Evolutionary conservation across 116 monocot species (phyloP).

Genomic region (Zostera marina): DNA sequence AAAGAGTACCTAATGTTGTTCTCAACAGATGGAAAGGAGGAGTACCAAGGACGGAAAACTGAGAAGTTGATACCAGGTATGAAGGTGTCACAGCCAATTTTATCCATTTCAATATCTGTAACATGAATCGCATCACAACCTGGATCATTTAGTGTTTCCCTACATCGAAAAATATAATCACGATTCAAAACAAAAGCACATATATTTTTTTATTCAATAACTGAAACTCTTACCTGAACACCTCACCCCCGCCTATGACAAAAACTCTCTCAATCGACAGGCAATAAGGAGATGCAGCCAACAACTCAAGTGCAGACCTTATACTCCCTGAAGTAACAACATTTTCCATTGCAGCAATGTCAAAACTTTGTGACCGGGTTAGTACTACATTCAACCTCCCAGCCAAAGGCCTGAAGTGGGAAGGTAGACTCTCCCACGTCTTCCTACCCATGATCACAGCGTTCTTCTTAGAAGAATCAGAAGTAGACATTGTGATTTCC

Average conservation of each 20-base stretch:
- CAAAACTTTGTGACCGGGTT: conserved; percentile 80
- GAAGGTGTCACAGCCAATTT: conserved; percentile 80
- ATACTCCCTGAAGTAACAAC: conserved; percentile 74
- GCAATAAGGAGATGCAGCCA: conserved; percentile 70
- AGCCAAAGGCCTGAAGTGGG: conserved; percentile 47
- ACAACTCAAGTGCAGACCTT: conserved; percentile 56
- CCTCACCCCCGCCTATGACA: conserved; percentile 85
- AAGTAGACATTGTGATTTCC: conserved; percentile 47
- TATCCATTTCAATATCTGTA: conserved; percentile 52
- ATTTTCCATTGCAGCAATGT: conserved; percentile 61
- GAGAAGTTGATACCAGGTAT: conserved; percentile 59
- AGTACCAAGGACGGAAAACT: conserved; percentile 78
- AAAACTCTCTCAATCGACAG: conserved; percentile 78
- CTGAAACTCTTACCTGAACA: conserved; percentile 46
- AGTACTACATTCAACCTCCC: conserved; percentile 82
- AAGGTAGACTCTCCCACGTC: conserved; percentile 90
- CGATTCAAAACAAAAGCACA: no score
- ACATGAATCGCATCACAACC: conserved; percentile 83
- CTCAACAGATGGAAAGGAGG: conserved; percentile 65
- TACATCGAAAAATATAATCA: conserved; percentile 16
- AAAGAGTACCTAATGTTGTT: conserved; percentile 61
- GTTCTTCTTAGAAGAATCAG: conserved; percentile 77
- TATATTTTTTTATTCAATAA: neutral
- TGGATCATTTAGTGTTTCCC: conserved; percentile 68
- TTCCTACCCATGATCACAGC: conserved; percentile 96